Evolutionary conservation across 2,329 filamentous ascomycete genomes (phyloP), one percentile per base, ranked within the genome.

Genomic region (Dactylonectria macrodidyma): DNA sequence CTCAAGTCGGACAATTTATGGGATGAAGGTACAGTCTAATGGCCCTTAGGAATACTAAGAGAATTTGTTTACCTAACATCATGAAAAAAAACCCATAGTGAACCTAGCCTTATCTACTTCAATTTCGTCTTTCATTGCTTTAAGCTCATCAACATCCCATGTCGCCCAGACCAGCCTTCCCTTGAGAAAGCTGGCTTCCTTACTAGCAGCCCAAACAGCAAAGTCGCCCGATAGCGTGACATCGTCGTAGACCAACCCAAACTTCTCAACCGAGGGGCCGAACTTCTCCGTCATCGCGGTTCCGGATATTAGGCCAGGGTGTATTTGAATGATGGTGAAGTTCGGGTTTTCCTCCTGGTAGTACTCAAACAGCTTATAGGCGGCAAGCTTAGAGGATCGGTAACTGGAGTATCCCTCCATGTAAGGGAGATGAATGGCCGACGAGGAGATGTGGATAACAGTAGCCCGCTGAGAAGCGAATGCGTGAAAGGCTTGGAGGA

Each of bases 61-160:
- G 26, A 5, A 5, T 30, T 7, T 30, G 26, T 4, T 30, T 30
- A 30, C 26, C 26, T 30, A 57, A 64, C 33, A 46, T 30, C 34
- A 71, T 12, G 41, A 2, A 26, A 73, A 38, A 22, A 74, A 16
- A 2, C 70, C 66, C 8, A 74, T 47, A 2, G 76, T 75, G 26
- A 76, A 68, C 46, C 61, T 75, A n/a, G 55, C 56, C 50, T 62
- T 47, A 3, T 72, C 68, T 11, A 56, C 63, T 11, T 60, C 48
- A 55, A 86, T 75, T 66, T 83, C 78, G 26, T 77, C 74, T 5
- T 78, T 79, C 44, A 75, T 73, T 1, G 77, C 75, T 72, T 83
- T 83, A 38, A 88, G 78, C 69, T 87, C 85, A 46, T 84, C 80
- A 0, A 87, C 80, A 72, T 88, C 86, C 86, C 85, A 88, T 24